phyloP scores from a whole-genome alignment of 345 rosid species.

The Brassica rapa region DNA sequence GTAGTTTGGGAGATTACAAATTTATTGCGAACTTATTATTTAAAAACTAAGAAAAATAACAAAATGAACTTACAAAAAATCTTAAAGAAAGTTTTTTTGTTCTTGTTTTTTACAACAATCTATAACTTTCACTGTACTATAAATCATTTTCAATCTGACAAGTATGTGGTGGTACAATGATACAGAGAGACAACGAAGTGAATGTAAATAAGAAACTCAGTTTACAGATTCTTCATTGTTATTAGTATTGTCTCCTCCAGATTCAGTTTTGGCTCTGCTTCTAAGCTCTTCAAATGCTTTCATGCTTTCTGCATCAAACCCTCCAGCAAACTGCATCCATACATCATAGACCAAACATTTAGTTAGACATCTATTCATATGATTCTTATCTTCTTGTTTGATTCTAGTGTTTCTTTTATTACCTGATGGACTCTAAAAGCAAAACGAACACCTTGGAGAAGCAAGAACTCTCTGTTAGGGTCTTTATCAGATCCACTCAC shows the following conservation, averaged over 20 bases:
- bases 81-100: background rate
- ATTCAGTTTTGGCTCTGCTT: slow-evolving; percentile 61
- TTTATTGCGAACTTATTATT: slow-evolving; percentile 35
- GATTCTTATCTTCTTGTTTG: background rate
- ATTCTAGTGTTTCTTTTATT: background rate
- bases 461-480: slow-evolving; percentile 89
- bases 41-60: background rate
- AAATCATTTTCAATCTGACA: slow-evolving; percentile 13
- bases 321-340: slow-evolving; percentile 82
- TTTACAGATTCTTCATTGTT: slow-evolving; percentile 28
- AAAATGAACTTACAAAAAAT: background rate
- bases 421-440: slow-evolving; percentile 99
- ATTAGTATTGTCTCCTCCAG: slow-evolving; percentile 41
- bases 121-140: slow-evolving; percentile 34
- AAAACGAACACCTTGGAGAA: slow-evolving; percentile 91
- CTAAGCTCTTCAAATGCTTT: slow-evolving; percentile 93
- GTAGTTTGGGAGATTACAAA: slow-evolving; percentile 39
- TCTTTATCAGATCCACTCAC: slow-evolving; percentile 78
- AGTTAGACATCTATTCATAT: background rate
- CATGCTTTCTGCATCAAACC: slow-evolving; percentile 98
- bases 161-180: slow-evolving; percentile 26
- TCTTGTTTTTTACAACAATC: slow-evolving; percentile 1
- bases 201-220: slow-evolving; percentile 24
- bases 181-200: slow-evolving; percentile 10
- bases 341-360: slow-evolving; percentile 11